Conservation (phyloP, 495 filamentous ascomycete genomes). For the Talaromyces wortmannii region DNA sequence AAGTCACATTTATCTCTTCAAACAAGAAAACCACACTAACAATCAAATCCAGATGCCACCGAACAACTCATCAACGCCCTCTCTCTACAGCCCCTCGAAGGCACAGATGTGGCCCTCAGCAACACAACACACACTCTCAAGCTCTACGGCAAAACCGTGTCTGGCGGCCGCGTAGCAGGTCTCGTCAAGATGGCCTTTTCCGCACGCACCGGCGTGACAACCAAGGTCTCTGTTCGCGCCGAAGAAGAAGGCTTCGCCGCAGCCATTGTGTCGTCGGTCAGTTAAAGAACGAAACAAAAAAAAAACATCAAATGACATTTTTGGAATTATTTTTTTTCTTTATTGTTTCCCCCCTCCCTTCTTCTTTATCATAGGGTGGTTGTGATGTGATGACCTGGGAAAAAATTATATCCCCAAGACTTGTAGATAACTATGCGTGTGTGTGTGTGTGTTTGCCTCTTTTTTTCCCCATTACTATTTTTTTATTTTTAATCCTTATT, state of each 20-base stretch:
- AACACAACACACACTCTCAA: slow-evolving; percentile 90
- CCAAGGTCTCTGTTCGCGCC: slow-evolving; percentile 82
- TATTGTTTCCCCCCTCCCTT: background rate
- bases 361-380: background rate
- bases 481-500: background rate
- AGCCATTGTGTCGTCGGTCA: slow-evolving; percentile 76
- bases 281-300: slow-evolving; percentile 36
- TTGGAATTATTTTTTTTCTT: background rate
- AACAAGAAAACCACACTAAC: slow-evolving; percentile 24
- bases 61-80: slow-evolving; percentile 82
- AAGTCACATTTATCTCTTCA: slow-evolving; percentile 24
- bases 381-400: background rate
- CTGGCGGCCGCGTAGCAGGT: slow-evolving; percentile 81
- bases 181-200: slow-evolving; percentile 91
- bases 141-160: slow-evolving; percentile 91
- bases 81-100: slow-evolving; percentile 89
- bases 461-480: background rate
- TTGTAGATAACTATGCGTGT: background rate
- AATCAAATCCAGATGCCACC: slow-evolving; percentile 65
- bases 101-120: slow-evolving; percentile 81
- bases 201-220: slow-evolving; percentile 84
- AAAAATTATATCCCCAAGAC: background rate
- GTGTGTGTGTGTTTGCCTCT: background rate
- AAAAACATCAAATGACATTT: slow-evolving; percentile 1
- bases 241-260: slow-evolving; percentile 90